A percentile compares a stretch with the other conserved stretches of the same genome.
phyloP scores from a whole-genome alignment of 306 rosid genomes.

The Abrus precatorius region DNA sequence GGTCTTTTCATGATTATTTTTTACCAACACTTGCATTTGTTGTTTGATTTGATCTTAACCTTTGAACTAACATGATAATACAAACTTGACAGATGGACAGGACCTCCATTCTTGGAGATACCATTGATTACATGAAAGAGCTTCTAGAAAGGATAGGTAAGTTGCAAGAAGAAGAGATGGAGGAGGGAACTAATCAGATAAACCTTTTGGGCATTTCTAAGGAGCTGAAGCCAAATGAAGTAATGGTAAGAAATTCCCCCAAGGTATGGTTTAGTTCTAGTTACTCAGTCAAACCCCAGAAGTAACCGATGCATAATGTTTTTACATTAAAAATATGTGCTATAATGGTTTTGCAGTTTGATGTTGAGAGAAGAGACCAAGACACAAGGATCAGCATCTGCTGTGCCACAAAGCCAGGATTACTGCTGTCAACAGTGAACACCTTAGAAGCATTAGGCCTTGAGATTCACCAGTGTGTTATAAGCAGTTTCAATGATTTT shows the following conservation, averaged over 20 bases:
- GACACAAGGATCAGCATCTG: constrained; percentile 83
- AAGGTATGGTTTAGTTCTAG: constrained; percentile 64
- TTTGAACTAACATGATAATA: constrained; percentile 41
- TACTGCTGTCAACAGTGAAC: constrained; percentile 84
- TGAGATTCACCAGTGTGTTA: constrained; percentile 96
- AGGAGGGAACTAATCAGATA: constrained; percentile 60
- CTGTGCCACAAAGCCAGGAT: constrained; percentile 86
- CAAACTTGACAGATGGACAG: constrained; percentile 83
- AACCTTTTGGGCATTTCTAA: constrained; percentile 64
- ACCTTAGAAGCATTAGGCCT: constrained; percentile 90
- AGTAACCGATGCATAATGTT: constrained; percentile 12
- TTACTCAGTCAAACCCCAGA: constrained; percentile 1
- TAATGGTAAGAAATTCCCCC: constrained; percentile 81
- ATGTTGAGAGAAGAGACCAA: constrained; percentile 78
- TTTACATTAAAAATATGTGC: constrained; percentile 10
- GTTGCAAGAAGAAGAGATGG: constrained; percentile 77
- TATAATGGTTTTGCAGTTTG: constrained; percentile 67
- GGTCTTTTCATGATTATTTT: constrained; percentile 30
- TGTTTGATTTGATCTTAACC: constrained; percentile 21
- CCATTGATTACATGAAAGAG: constrained; percentile 98
- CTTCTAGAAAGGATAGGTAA: constrained; percentile 84
- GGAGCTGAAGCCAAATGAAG: constrained; percentile 78
- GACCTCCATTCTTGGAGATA: constrained; percentile 96
- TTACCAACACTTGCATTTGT: constrained; percentile 10
- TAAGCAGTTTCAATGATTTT: constrained; percentile 95